These are phyloP conservation scores for Xylaria arbuscula DNA, from an alignment of 2,329 filamentous ascomycete species.

Conservation along the genomic window DNA sequence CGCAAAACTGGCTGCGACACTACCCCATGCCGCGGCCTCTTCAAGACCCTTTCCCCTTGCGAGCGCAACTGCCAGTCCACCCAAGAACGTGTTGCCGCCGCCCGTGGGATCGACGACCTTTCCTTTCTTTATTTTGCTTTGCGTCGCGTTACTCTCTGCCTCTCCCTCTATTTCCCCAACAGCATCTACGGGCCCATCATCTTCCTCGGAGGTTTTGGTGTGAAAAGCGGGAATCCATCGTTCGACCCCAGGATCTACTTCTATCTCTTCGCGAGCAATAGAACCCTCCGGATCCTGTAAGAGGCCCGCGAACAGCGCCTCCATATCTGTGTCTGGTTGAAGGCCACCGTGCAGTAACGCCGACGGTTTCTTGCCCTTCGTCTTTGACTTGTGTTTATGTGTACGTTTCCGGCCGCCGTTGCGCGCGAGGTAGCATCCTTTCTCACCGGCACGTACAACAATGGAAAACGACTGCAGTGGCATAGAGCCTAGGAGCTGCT, in stretches of 20 bases:
- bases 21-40: slow-evolving; percentile 81
- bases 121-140: slow-evolving; percentile 15
- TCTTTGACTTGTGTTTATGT: slow-evolving; percentile 36
- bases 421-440: slow-evolving; percentile 74
- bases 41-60: slow-evolving; percentile 70
- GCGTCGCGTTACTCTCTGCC: background rate
- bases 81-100: slow-evolving; percentile 90
- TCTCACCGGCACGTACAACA: slow-evolving; percentile 76
- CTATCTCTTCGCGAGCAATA: slow-evolving; percentile 67
- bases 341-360: slow-evolving; percentile 61
- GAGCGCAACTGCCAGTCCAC: slow-evolving; percentile 67
- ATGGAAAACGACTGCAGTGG: slow-evolving; percentile 73
- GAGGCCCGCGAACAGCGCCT: slow-evolving; percentile 69
- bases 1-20: slow-evolving; percentile 87
- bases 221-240: slow-evolving; percentile 86
- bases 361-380: slow-evolving; percentile 55
- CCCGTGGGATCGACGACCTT: slow-evolving; percentile 92
- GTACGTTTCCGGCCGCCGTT: slow-evolving; percentile 65
- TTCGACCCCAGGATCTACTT: slow-evolving; percentile 72
- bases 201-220: slow-evolving; percentile 45
- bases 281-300: slow-evolving; percentile 64
- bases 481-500: slow-evolving; percentile 72
- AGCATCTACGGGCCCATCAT: background rate
- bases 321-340: slow-evolving; percentile 71
- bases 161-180: background rate